phyloP scores from a whole-genome alignment of 1,284 basidiomycete species.

The Trichosporon faecale region DNA sequence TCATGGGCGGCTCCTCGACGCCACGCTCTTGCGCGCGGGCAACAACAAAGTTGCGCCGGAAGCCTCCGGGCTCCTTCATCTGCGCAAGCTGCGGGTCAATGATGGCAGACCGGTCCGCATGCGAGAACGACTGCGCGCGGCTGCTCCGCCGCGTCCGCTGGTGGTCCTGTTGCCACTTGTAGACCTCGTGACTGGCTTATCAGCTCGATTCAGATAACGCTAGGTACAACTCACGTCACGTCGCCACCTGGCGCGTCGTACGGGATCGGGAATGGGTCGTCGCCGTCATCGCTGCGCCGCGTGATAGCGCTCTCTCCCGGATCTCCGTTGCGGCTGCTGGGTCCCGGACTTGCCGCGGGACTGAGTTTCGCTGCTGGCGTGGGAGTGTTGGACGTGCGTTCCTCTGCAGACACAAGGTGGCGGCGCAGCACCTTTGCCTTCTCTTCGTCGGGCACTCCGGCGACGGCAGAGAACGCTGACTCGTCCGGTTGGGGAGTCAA shows the following conservation, averaged over 20 bases:
- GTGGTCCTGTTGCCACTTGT: slow-evolving; percentile 85
- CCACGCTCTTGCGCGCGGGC: slow-evolving; percentile 67
- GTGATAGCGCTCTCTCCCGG: slow-evolving; percentile 23
- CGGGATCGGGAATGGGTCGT: slow-evolving; percentile 74
- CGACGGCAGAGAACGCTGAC: slow-evolving; percentile 40
- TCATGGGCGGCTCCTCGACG: slow-evolving; percentile 61
- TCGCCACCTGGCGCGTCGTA: slow-evolving; percentile 81
- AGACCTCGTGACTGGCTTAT: slow-evolving; percentile 73
- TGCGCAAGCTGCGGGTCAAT: slow-evolving; percentile 74
- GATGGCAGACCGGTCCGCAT: slow-evolving; percentile 56
- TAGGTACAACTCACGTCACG: slow-evolving; percentile 67
- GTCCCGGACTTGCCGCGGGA: slow-evolving; percentile 16
- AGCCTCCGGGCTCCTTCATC: slow-evolving; percentile 89
- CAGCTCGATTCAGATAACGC: background rate
- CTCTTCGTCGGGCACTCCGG: slow-evolving; percentile 63
- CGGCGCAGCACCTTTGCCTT: slow-evolving; percentile 74
- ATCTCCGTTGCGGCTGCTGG: slow-evolving; percentile 13
- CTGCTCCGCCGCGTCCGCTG: slow-evolving; percentile 58
- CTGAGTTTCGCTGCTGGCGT: slow-evolving; percentile 10
- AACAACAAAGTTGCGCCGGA: slow-evolving; percentile 79
- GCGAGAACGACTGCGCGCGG: slow-evolving; percentile 65
- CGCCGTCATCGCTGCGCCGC: slow-evolving; percentile 39
- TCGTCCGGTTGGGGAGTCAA: slow-evolving; percentile 27
- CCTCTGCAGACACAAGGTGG: slow-evolving; percentile 74
- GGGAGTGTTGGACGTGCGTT: slow-evolving; percentile 52